Evolutionary conservation across 768 basidiomycete genomes (phyloP).

Genomic region (Infundibulicybe gibba): DNA sequence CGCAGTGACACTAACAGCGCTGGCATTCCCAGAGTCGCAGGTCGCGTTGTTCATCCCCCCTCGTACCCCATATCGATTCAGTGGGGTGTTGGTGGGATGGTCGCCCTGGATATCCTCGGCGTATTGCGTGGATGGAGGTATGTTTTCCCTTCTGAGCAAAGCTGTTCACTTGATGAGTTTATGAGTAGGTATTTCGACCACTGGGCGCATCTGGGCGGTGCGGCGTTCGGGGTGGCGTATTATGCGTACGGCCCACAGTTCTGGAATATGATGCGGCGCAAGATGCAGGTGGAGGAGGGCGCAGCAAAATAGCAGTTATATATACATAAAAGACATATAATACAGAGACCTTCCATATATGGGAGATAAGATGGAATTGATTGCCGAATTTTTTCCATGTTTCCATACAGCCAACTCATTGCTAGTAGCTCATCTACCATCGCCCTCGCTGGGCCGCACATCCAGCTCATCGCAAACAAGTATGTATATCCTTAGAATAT

Average conservation of each 20-base stretch:
- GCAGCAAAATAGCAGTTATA: no score
- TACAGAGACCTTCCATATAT: no score
- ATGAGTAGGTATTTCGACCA: constrained; percentile 70
- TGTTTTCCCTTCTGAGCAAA: constrained; percentile 15
- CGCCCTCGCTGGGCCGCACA: constrained; percentile 56
- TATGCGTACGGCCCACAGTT: constrained; percentile 59
- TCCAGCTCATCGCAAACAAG: constrained; percentile 56
- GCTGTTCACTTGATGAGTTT: constrained; percentile 2
- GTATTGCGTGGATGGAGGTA: constrained; percentile 82
- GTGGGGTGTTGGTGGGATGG: constrained; percentile 65
- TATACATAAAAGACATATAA: no score
- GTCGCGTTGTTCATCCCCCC: constrained; percentile 80
- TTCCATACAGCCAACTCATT: constrained; percentile 50
- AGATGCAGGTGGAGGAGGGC: constrained; percentile 5
- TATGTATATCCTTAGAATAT: constrained; percentile 27
- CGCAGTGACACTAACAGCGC: constrained; percentile 67
- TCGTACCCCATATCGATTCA: constrained; percentile 78
- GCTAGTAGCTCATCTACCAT: constrained; percentile 28
- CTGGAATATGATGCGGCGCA: constrained; percentile 35
- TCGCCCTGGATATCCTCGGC: constrained; percentile 74
- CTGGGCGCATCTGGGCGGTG: constrained; percentile 89
- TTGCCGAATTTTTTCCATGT: constrained; percentile 19
- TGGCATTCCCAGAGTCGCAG: constrained; percentile 78
- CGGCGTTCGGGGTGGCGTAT: constrained; percentile 75
- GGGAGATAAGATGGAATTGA: neutral